Evolutionary conservation across 192 early-diverging fungal species (phyloP), one percentile per base, ranked within the genome.

Genomic region (Entomortierella chlamydospora): DNA sequence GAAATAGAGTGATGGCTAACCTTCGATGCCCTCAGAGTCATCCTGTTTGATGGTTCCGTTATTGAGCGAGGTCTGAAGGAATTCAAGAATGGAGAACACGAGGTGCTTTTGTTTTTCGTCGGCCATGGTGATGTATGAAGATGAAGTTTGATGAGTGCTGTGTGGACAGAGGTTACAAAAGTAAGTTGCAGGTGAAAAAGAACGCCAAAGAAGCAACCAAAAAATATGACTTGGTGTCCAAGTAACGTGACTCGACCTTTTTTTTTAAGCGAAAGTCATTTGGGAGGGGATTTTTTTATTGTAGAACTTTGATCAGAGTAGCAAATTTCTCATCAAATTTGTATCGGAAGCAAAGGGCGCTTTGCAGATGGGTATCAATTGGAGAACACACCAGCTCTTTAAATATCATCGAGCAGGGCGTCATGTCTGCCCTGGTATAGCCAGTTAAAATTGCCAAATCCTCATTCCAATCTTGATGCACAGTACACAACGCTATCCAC

Each of bases 71-170:
- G 86, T 83, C 62, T 88, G 83, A 57, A 96, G 83, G 83, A 92
- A 96, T 65, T 95, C 93, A 66, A 93, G 85, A 65, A 96, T 93
- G 54, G 95, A 92, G 72, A 90, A 93, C 15, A 93, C 93, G 42
- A 96, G 85, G 47, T 86, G 87, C 73, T 90, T 89, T 64, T 84
- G 74, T 68, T 91, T 91, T 51, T 90, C 89, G 83, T 91, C 90
- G 3, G 84, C 64, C 84, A 86, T 86, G 9, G 43, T 51, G 10
- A 37, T 37, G 10, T 37, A 37, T 10, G 34, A 37, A 10, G 34
- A 37, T 37, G 34, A 10, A 37, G n/a, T n/a, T 37, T 37, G 34
- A 37, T 37, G 4, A 37, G 5, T 37, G 4, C 5, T 57, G 63
- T 8, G 29, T 25, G 54, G 31, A 49, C 20, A 26, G 43, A 4